Evolutionary conservation across 2,329 filamentous ascomycete genomes (phyloP).

Genomic region (Neofusicoccum umdonicola): DNA sequence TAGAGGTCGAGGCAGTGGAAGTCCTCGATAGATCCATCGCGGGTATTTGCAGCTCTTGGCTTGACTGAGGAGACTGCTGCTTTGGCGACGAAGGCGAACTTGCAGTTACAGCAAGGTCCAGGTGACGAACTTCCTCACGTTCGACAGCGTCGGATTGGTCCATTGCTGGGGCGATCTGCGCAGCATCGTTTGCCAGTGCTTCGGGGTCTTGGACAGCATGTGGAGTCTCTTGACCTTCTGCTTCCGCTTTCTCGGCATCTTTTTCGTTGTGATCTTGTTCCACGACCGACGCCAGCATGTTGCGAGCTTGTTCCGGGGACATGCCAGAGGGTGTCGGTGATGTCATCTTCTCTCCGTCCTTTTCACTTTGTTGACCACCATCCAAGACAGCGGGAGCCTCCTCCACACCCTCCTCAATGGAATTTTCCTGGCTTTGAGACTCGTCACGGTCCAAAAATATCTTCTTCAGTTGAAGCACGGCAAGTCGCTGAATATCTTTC

Average conservation of each 20-base stretch:
- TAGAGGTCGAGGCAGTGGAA: not conserved
- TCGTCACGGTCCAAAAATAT: conserved; percentile 87
- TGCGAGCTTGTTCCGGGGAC: conserved; percentile 61
- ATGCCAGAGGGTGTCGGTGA: conserved; percentile 41
- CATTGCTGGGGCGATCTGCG: not conserved
- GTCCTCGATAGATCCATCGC: conserved; percentile 5
- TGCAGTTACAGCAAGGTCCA: conserved; percentile 58
- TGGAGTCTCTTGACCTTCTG: not conserved
- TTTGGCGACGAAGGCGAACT: conserved; percentile 29
- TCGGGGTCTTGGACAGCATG: not conserved
- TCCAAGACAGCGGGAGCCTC: conserved; percentile 26
- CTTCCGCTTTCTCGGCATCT: conserved; percentile 5
- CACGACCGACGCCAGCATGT: conserved; percentile 63
- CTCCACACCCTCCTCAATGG: conserved; percentile 65
- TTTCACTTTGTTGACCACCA: conserved; percentile 17
- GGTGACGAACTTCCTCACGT: conserved; percentile 57
- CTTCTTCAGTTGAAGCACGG: conserved; percentile 87
- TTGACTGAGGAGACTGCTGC: not conserved
- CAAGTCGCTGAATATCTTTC: conserved; percentile 90
- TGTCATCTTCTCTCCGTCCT: conserved; percentile 27
- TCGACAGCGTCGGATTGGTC: conserved; percentile 36
- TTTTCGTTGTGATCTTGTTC: conserved; percentile 55
- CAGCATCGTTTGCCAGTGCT: not conserved
- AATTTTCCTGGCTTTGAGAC: conserved; percentile 70
- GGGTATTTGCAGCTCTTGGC: conserved; percentile 4